These are phyloP conservation scores for Rhodosporidiobolus sp. DNA, from an alignment of 768 basidiomycete genomes.

Conservation along the genomic window DNA sequence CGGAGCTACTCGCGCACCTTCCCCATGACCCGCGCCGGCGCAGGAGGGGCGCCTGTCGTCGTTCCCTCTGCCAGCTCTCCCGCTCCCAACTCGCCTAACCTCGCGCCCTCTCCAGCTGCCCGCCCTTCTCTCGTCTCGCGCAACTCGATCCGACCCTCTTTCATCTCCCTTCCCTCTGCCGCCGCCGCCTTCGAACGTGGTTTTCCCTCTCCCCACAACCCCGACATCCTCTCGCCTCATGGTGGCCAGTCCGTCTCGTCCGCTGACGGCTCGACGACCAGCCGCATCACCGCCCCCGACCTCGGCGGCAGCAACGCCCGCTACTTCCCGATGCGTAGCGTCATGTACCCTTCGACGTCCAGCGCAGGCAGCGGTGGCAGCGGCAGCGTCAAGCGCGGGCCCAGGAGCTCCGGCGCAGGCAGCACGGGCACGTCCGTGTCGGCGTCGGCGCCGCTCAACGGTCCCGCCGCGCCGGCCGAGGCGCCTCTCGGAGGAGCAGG, in stretches of 20 bases:
- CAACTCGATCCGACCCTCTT: neutral
- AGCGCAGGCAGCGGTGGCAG: neutral
- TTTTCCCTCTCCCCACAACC: neutral
- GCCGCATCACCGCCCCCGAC: conserved; percentile 19
- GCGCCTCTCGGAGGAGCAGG: neutral
- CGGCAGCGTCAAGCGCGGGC: neutral
- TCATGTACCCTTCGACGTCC: conserved; percentile 24
- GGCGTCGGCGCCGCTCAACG: neutral
- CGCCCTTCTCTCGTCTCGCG: conserved; percentile 5
- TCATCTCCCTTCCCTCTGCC: conserved; percentile 17
- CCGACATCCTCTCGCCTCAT: conserved; percentile 8
- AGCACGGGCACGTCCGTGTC: neutral
- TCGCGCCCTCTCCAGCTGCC: neutral
- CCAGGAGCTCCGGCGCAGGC: neutral
- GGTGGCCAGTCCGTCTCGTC: conserved; percentile 14
- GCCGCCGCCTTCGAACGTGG: neutral
- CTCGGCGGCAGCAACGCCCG: conserved; percentile 16
- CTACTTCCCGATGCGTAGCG: conserved; percentile 33
- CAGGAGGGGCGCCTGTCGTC: too few relatives aligned
- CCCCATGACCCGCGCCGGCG: too few relatives aligned
- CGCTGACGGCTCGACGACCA: conserved; percentile 4
- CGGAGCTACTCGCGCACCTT: too few relatives aligned
- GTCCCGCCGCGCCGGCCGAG: neutral
- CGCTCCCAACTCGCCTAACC: too few relatives aligned
- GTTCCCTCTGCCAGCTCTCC: too few relatives aligned